These are phyloP conservation scores for Plantago elongata DNA, from an alignment of 257 asterid genomes.

Conservation along the genomic window DNA sequence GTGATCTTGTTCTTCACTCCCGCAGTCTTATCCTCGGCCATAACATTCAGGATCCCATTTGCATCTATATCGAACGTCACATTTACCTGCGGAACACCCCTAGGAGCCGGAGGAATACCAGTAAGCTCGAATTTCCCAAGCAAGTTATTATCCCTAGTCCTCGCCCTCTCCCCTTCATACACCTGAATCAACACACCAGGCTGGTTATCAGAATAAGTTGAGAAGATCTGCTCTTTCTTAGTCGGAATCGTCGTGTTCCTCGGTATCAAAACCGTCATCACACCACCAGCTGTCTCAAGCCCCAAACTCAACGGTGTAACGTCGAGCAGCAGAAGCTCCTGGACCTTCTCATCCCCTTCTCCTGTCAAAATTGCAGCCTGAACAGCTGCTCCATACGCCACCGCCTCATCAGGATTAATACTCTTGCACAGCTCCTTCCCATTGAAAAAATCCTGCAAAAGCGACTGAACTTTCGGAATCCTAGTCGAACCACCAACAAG, in stretches of 20 bases:
- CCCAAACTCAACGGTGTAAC: constrained; percentile 27
- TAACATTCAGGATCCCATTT: no score
- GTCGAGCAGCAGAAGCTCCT: constrained; percentile 25
- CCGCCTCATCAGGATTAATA: constrained; percentile 26
- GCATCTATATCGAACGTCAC: no score
- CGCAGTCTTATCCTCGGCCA: no score
- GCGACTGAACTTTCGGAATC: constrained; percentile 37
- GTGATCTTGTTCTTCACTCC: no score
- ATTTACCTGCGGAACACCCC: no score
- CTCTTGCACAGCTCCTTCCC: constrained; percentile 31
- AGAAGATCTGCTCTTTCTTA: constrained; percentile 27
- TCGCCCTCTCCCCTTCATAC: constrained; percentile 25
- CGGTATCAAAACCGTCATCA: constrained; percentile 24
- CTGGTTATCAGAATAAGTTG: constrained; percentile 27
- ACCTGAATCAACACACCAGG: constrained; percentile 24
- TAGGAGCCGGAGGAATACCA: no score
- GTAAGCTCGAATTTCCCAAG: constrained; percentile 5
- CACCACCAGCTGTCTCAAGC: constrained; percentile 25
- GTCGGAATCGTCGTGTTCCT: constrained; percentile 29
- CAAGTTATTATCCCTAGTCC: constrained; percentile 24
- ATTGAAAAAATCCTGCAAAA: constrained; percentile 26
- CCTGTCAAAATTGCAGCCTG: constrained; percentile 29
- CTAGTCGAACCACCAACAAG: constrained; percentile 41
- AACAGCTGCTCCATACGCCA: constrained; percentile 27
- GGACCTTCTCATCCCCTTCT: constrained; percentile 29